Conservation (phyloP, 768 basidiomycete genomes). For the Boletus eberwhitei region DNA sequence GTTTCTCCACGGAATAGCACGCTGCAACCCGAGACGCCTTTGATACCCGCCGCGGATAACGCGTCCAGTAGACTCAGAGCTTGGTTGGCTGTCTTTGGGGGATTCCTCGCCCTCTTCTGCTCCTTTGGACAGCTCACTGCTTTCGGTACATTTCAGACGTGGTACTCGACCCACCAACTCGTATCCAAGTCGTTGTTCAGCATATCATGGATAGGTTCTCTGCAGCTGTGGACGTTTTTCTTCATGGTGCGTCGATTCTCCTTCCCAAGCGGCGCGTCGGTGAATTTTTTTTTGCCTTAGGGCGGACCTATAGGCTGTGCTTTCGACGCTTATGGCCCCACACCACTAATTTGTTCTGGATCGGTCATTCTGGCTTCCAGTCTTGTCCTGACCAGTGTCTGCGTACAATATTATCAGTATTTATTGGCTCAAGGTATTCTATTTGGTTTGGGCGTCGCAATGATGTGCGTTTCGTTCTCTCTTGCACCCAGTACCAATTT, state of each 20-base stretch:
- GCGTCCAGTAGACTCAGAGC: constrained; percentile 19
- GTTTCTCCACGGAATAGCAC: constrained; percentile 24
- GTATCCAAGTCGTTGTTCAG: constrained; percentile 45
- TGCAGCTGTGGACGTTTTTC: constrained; percentile 70
- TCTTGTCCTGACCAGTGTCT: constrained; percentile 60
- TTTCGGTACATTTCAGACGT: constrained; percentile 70
- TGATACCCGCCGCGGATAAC: constrained; percentile 11
- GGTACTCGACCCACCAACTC: constrained; percentile 63
- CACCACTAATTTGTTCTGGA: constrained; percentile 49
- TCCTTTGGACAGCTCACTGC: constrained; percentile 71
- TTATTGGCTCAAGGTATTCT: constrained; percentile 60
- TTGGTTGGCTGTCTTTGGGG: constrained; percentile 57
- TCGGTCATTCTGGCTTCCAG: constrained; percentile 46
- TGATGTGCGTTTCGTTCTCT: constrained; percentile 46
- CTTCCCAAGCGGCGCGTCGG: not conserved
- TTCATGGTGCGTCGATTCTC: constrained; percentile 48
- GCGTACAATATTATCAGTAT: constrained; percentile 55
- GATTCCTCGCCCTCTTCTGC: constrained; percentile 63
- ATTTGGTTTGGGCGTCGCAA: constrained; percentile 62
- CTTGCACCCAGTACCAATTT: constrained; percentile 2
- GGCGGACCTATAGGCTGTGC: constrained; percentile 58
- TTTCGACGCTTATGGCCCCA: constrained; percentile 62
- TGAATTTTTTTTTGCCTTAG: constrained; percentile 31
- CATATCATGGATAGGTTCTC: constrained; percentile 69
- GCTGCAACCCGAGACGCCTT: constrained; percentile 16